phyloP scores from a whole-genome alignment of 1,284 basidiomycete species.

The Pascua sp. region DNA sequence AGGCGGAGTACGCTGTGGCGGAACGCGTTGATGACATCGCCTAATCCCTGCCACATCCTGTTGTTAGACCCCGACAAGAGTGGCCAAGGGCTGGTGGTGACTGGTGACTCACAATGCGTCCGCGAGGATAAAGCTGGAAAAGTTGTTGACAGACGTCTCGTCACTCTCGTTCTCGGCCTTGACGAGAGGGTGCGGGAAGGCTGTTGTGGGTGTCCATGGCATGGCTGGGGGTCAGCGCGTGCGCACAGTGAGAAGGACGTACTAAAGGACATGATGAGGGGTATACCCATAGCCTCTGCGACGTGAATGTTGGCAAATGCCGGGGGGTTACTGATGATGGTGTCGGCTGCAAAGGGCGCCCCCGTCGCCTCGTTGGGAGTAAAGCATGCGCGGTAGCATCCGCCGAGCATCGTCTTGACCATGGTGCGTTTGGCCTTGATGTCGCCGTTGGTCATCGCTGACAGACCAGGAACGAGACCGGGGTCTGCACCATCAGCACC shows the following conservation, averaged over 20 bases:
- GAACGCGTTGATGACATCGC: conserved; percentile 62
- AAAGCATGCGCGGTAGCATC: conserved; percentile 59
- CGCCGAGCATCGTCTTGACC: conserved; percentile 55
- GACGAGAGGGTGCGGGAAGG: conserved; percentile 64
- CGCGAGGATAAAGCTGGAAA: conserved; percentile 58
- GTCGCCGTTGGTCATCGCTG: conserved; percentile 36
- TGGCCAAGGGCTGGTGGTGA: too few species aligned
- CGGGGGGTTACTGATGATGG: conserved; percentile 64
- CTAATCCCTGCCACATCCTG: conserved; percentile 51
- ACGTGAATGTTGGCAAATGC: conserved; percentile 64
- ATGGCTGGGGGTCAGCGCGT: conserved; percentile 53
- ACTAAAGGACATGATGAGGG: conserved; percentile 54
- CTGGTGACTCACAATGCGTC: conserved; percentile 51
- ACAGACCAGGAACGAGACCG: conserved; percentile 38
- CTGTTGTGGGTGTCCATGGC: conserved; percentile 64
- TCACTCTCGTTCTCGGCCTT: conserved; percentile 54
- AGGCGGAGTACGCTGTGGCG: conserved; percentile 57
- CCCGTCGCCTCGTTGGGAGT: conserved; percentile 53
- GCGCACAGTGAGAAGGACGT: background rate
- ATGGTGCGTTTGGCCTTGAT: conserved; percentile 41
- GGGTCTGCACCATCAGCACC: conserved; percentile 33
- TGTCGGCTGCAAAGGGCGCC: conserved; percentile 58
- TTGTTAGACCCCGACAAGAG: background rate
- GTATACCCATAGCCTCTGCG: conserved; percentile 62
- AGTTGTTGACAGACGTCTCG: conserved; percentile 55